Base-by-base conservation (phyloP, 306 rosid genomes). In the Hylodesmum podocarpum region DNA sequence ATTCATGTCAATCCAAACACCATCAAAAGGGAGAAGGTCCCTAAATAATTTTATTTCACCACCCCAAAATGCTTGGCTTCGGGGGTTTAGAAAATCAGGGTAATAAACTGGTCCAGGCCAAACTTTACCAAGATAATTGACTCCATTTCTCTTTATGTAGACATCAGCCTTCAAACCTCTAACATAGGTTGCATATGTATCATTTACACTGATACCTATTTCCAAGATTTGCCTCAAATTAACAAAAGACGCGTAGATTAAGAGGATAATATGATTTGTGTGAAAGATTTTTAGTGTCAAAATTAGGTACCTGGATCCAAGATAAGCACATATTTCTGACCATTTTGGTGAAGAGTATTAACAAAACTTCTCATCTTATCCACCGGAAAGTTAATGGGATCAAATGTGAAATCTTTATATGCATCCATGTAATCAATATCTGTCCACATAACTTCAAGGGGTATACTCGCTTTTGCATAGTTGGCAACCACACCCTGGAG, bases 371-470 rank as follows among this genome's bases (percentile, higher is more conserved):
- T 78, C 97, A 91, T 91, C 81, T 85, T 78, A 5, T 87, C 88
- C 55, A 75, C 33, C 0, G 98, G 96, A 76, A 88, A 94, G 87
- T 94, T 90, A 61, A 91, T 66, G 44, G 95, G 98, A 78, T 94
- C 97, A 65, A 94, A 85, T 34, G 97, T 91, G 75, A 94, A 94
- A 78, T 90, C 95, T 86, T 94, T 94, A 66, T 64, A 87, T 19
- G 77, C 93, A 82, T 91, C 97, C 98, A 91, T 94, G 87, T 91
- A 91, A 83, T 94, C 97, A 79, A 94, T 91, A 75, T 94, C 97
- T 10, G 98, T 91, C 97, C 98, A 94, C 82, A 90, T 87, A 36
- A 88, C 97, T 90, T 94, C 98, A 8, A 94, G 97, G 62, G 96
- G 98, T 78, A 94, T 91, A 0, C 21, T 11, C 11, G 93, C 88